Evolutionary conservation across 1,284 basidiomycete genomes (phyloP).

Genomic region (Cryptococcus deneoformans): DNA sequence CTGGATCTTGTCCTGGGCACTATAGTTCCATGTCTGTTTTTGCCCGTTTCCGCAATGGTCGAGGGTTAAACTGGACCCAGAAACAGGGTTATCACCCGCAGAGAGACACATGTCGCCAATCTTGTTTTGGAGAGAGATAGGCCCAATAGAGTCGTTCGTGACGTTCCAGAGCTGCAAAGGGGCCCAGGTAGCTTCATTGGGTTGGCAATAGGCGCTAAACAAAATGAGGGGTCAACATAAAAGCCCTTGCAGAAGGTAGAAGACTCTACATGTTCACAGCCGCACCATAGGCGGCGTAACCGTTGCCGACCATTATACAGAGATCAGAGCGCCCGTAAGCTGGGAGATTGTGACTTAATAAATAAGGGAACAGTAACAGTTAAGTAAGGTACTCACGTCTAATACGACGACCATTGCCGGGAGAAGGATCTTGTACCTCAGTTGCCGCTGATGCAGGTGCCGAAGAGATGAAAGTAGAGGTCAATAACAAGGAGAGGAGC

Average conservation of each 20-base stretch:
- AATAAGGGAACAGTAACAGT: not conserved
- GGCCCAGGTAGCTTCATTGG: constrained; percentile 2
- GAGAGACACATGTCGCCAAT: not conserved
- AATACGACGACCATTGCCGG: constrained; percentile 7
- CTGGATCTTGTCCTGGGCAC: constrained; percentile 2
- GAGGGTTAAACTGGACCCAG: constrained; percentile 1
- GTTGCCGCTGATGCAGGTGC: constrained; percentile 1
- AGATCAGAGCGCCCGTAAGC: constrained; percentile 6
- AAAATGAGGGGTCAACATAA: not conserved
- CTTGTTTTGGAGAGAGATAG: not conserved
- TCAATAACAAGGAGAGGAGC: too few species aligned
- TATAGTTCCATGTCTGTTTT: constrained; percentile 5
- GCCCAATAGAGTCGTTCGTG: not conserved
- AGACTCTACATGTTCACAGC: constrained; percentile 7
- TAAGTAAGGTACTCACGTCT: constrained; percentile 6
- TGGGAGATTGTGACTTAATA: not conserved
- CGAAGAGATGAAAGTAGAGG: too few species aligned
- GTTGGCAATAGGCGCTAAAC: constrained; percentile 1
- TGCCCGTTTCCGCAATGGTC: constrained; percentile 1
- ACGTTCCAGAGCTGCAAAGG: constrained; percentile 8
- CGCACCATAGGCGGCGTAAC: not conserved
- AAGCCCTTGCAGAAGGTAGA: not conserved
- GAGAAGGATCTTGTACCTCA: constrained; percentile 6
- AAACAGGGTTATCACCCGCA: constrained; percentile 4
- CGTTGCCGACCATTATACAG: constrained; percentile 6